These are phyloP conservation scores for Coemansia sp. DNA, from an alignment of 192 early-diverging fungal genomes.

Conservation along the genomic window DNA sequence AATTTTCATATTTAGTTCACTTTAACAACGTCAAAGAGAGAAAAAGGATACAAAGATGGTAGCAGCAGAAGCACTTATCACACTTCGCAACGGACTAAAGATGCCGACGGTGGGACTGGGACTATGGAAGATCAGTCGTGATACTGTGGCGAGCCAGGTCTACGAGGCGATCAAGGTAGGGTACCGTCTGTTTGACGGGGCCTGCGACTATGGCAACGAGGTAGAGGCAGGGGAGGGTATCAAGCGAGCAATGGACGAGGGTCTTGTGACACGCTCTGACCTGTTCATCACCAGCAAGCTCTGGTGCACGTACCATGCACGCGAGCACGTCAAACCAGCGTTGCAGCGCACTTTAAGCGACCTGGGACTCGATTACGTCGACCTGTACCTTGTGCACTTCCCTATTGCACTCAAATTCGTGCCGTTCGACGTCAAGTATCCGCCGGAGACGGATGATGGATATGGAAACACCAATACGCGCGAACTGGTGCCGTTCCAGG, in stretches of 20 bases:
- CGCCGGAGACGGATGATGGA: conserved; percentile 23
- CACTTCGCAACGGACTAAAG: conserved; percentile 59
- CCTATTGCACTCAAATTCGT: conserved; percentile 60
- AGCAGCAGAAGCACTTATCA: conserved; percentile 16
- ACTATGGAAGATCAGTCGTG: conserved; percentile 60
- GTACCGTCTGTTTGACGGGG: conserved; percentile 69
- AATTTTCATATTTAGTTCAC: too few species aligned
- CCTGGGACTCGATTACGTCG: conserved; percentile 71
- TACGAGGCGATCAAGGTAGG: conserved; percentile 63
- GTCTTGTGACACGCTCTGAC: conserved; percentile 56
- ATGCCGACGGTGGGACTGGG: conserved; percentile 64
- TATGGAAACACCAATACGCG: conserved; percentile 17
- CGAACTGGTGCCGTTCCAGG: conserved; percentile 41
- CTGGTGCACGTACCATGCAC: conserved; percentile 66
- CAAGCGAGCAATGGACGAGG: conserved; percentile 52
- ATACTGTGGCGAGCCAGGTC: conserved; percentile 60
- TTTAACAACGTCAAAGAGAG: too few species aligned
- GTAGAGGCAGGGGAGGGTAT: conserved; percentile 71
- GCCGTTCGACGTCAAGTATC: conserved; percentile 26
- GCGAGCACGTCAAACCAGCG: conserved; percentile 62
- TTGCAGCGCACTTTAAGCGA: conserved; percentile 61
- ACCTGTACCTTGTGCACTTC: conserved; percentile 80
- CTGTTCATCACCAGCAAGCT: conserved; percentile 80
- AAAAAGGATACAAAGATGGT: conserved; percentile 11
- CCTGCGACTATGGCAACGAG: conserved; percentile 74